Evolutionary conservation across 1,284 basidiomycete genomes (phyloP), one percentile per base, ranked within the genome.

Genomic region (Malassezia japonica): DNA sequence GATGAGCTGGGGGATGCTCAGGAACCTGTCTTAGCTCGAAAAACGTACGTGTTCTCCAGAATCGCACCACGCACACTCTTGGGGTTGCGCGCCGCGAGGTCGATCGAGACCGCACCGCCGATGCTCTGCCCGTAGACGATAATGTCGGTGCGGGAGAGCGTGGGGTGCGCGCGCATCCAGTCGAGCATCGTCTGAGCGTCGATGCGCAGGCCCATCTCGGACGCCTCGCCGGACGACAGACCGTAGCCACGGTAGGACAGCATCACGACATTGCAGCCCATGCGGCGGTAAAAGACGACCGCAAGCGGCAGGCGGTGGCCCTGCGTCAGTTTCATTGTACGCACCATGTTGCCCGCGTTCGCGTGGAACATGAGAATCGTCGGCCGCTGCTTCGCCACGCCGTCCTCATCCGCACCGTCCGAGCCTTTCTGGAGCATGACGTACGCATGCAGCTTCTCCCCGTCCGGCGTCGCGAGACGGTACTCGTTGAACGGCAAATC

Each of bases 91-190:
- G 82, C 83, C 0, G 86, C 86, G 4, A 94, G 82, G 72, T 91
- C 84, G 45, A 95, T 85, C 12, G 86, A 80, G 1, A 96, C 90
- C 0, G 91, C 91, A n/a, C 91, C 91, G 13, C 92, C 92, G 25
- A 98, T 87, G 6, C 86, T 90, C 74, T 96, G 92, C 0, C 92
- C 91, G 64, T 89, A 96, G 0, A 91, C 74, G 38, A 87, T 56
- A 46, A 70, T 67, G 36, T 38, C 20, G 42, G 57, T 57, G 24
- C 48, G 61, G 32, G 81, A 79, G 10, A 95, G 78, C 7, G 77
- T 67, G 0, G 83, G 81, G 70, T 94, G 82, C 0, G 80, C 77
- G 1, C 77, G 77, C 18, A 95, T 73, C 67, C 83, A 87, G 65
- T 94, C 82, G 37, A 96, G 80, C 0, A 78, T 77, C 0, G 79